A percentile compares a stretch with the other conserved stretches of the same genome.
phyloP scores from a whole-genome alignment of 495 filamentous ascomycete species.

The Trypethelium eluteriae region DNA sequence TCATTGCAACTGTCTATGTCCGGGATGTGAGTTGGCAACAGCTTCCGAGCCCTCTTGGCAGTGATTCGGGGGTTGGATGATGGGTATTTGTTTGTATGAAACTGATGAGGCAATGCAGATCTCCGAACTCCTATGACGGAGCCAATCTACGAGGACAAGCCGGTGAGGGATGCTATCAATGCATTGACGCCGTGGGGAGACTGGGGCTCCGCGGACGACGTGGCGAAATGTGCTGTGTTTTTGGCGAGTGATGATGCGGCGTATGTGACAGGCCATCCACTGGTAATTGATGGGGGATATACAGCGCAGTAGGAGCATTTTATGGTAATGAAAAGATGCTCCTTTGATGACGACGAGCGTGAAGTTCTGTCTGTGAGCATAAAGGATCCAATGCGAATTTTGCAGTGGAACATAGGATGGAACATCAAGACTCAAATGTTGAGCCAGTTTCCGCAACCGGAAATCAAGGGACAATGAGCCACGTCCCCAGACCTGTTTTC shows the following conservation, averaged over 20 bases:
- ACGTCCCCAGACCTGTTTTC: too few species aligned
- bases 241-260: slow-evolving; percentile 22
- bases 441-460: too few species aligned
- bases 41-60: too few species aligned
- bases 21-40: slow-evolving; percentile 9
- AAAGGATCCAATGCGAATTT: too few species aligned
- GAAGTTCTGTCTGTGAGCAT: too few species aligned
- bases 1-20: slow-evolving; percentile 13
- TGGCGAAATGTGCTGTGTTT: slow-evolving; percentile 20
- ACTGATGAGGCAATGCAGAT: slow-evolving; percentile 7
- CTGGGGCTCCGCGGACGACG: slow-evolving; percentile 16
- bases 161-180: background rate
- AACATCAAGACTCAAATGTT: too few species aligned
- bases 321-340: too few species aligned
- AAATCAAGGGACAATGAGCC: too few species aligned
- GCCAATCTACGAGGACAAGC: background rate
- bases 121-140: slow-evolving; percentile 14
- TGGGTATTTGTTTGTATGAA: background rate
- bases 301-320: slow-evolving; percentile 8
- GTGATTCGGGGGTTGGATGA: background rate
- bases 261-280: slow-evolving; percentile 17
- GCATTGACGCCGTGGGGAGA: slow-evolving; percentile 6
- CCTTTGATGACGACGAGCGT: too few species aligned
- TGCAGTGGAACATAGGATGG: too few species aligned
- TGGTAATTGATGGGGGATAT: slow-evolving; percentile 22